These are phyloP conservation scores for Populus hybrid DNA, from an alignment of 441 rosid species.

Conservation along the genomic window DNA sequence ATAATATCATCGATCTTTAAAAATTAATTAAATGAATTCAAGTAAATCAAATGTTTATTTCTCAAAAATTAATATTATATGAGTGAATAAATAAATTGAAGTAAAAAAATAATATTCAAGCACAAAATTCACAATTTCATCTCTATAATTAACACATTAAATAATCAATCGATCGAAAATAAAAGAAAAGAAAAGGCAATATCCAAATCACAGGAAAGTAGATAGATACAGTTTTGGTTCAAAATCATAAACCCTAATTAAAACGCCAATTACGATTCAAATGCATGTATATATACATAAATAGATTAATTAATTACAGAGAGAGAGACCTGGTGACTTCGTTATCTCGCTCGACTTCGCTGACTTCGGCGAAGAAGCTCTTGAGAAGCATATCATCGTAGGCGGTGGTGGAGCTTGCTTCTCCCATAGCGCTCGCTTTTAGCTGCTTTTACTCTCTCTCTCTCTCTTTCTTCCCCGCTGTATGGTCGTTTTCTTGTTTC, in stretches of 20 bases:
- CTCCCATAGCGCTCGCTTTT: slow-evolving; percentile 38
- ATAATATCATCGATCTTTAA: too few species aligned
- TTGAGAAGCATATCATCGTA: slow-evolving; percentile 78
- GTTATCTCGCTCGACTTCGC: slow-evolving; percentile 89
- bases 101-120: not conserved
- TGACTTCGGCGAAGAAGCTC: slow-evolving; percentile 86
- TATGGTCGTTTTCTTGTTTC: not conserved
- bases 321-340: slow-evolving; percentile 70
- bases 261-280: not conserved
- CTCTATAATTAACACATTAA: not conserved
- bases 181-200: not conserved
- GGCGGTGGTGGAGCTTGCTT: slow-evolving; percentile 16
- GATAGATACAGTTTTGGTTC: not conserved
- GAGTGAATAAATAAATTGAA: not conserved
- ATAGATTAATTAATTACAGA: not conserved
- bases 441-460: not conserved
- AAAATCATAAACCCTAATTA: not conserved
- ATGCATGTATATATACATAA: not conserved
- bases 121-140: not conserved
- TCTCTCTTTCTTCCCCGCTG: not conserved
- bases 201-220: not conserved
- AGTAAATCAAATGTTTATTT: not conserved
- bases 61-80: not conserved
- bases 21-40: too few species aligned
- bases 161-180: not conserved